A percentile compares a stretch with the other conserved stretches of the same genome.
phyloP scores from a whole-genome alignment of 2,329 filamentous ascomycete species.

The Fusarium graminum region DNA sequence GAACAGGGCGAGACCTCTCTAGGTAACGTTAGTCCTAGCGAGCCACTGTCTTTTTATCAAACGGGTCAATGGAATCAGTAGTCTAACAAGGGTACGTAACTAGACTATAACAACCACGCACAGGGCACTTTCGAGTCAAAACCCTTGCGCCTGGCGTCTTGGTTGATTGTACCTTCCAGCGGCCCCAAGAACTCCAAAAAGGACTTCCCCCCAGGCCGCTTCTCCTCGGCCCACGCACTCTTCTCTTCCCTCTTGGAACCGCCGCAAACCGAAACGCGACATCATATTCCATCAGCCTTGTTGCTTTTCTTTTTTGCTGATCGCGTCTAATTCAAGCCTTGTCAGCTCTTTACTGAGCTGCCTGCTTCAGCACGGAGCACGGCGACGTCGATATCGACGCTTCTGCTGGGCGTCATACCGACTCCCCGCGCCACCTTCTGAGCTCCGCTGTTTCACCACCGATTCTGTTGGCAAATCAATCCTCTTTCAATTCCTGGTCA shows the following conservation, averaged over 20 bases:
- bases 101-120: constrained; percentile 10
- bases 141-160: constrained; percentile 19
- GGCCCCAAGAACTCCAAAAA: constrained; percentile 47
- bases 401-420: constrained; percentile 19
- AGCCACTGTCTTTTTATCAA: constrained; percentile 17
- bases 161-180: constrained; percentile 25
- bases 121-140: constrained; percentile 34
- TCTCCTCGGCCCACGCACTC: constrained; percentile 46
- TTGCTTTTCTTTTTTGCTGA: constrained; percentile 6
- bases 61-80: background rate
- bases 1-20: constrained; percentile 6
- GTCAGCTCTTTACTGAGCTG: constrained; percentile 27
- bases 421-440: constrained; percentile 21
- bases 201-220: constrained; percentile 45
- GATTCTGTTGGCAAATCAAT: constrained; percentile 15
- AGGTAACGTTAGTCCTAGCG: background rate
- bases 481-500: constrained; percentile 7
- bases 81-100: constrained; percentile 37
- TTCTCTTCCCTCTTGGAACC: constrained; percentile 51
- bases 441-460: constrained; percentile 24
- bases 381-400: constrained; percentile 23
- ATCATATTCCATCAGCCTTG: constrained; percentile 34
- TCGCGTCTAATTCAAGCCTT: constrained; percentile 17
- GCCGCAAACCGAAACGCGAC: constrained; percentile 53
- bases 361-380: constrained; percentile 19